A percentile compares a stretch with the other conserved stretches of the same genome.
phyloP scores from a whole-genome alignment of 2,329 filamentous ascomycete genomes.

The Trematosphaeria pertusa region DNA sequence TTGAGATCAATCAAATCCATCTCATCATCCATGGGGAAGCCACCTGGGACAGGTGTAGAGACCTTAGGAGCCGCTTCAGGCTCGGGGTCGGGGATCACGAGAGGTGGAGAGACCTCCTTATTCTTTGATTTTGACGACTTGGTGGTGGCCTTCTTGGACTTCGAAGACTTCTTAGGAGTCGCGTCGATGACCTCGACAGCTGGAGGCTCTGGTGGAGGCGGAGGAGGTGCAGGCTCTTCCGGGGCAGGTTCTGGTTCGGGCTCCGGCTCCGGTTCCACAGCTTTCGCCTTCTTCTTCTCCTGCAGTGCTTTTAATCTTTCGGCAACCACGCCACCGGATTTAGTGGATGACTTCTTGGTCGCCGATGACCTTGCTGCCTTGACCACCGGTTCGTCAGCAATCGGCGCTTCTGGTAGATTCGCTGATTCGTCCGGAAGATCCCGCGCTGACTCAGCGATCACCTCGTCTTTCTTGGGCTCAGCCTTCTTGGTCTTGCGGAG shows the following conservation, averaged over 20 bases:
- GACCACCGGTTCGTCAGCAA: conserved; percentile 35
- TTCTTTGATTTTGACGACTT: conserved; percentile 40
- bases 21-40: conserved; percentile 55
- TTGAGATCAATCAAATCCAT: conserved; percentile 42
- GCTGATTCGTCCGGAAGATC: conserved; percentile 48
- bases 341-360: conserved; percentile 29
- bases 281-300: conserved; percentile 47
- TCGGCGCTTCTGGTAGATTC: conserved; percentile 53
- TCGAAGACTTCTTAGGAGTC: conserved; percentile 41
- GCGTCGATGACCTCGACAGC: conserved; percentile 38
- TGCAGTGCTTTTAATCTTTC: conserved; percentile 60
- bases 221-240: conserved; percentile 26
- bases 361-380: conserved; percentile 26
- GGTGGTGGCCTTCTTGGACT: conserved; percentile 30
- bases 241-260: conserved; percentile 35
- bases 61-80: conserved; percentile 38
- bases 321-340: conserved; percentile 52
- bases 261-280: conserved; percentile 41
- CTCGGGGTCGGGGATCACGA: conserved; percentile 38
- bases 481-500: conserved; percentile 54
- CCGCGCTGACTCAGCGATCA: conserved; percentile 45
- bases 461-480: conserved; percentile 45
- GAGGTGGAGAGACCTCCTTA: conserved; percentile 30
- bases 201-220: conserved; percentile 27
- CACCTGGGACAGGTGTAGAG: conserved; percentile 53